phyloP scores from a whole-genome alignment of 768 basidiomycete genomes.

The Rubroboletus pulcherrimus region DNA sequence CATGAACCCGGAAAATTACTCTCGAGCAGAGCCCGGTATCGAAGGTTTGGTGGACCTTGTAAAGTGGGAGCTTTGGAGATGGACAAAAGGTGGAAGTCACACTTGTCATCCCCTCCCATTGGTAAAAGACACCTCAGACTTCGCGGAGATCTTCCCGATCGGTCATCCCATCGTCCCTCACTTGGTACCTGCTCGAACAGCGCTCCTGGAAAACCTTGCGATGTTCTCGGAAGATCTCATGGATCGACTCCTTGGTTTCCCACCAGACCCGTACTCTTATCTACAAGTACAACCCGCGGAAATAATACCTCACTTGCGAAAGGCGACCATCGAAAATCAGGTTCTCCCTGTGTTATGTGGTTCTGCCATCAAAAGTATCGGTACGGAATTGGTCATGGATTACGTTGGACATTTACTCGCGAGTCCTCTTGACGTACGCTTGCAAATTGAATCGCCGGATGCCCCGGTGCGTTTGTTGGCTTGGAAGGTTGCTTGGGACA shows the following conservation, averaged over 20 bases:
- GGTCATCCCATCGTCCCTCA: conserved; percentile 69
- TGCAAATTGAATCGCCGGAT: conserved; percentile 42
- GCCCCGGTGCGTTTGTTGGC: conserved; percentile 62
- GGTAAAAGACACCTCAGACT: conserved; percentile 41
- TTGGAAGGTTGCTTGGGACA: conserved; percentile 90
- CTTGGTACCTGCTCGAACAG: conserved; percentile 60
- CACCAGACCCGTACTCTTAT: conserved; percentile 60
- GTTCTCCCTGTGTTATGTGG: conserved; percentile 82
- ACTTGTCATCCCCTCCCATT: conserved; percentile 48
- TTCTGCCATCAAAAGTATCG: conserved; percentile 75
- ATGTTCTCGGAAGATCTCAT: conserved; percentile 82
- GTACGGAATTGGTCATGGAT: conserved; percentile 77
- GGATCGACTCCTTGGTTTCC: conserved; percentile 58
- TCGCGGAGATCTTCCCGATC: conserved; percentile 43
- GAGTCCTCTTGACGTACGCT: conserved; percentile 64
- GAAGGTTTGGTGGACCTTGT: conserved; percentile 80
- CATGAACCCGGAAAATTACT: conserved; percentile 62
- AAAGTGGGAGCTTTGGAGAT: conserved; percentile 81
- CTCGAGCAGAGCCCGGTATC: conserved; percentile 76
- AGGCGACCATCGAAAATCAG: conserved; percentile 58
- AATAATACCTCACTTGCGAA: conserved; percentile 64
- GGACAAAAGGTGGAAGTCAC: conserved; percentile 49
- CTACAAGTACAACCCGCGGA: conserved; percentile 49
- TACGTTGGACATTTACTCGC: conserved; percentile 79
- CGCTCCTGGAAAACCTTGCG: conserved; percentile 72